Evolutionary conservation across 2,329 filamentous ascomycete species (phyloP).

Genomic region (Alternaria gaisen): DNA sequence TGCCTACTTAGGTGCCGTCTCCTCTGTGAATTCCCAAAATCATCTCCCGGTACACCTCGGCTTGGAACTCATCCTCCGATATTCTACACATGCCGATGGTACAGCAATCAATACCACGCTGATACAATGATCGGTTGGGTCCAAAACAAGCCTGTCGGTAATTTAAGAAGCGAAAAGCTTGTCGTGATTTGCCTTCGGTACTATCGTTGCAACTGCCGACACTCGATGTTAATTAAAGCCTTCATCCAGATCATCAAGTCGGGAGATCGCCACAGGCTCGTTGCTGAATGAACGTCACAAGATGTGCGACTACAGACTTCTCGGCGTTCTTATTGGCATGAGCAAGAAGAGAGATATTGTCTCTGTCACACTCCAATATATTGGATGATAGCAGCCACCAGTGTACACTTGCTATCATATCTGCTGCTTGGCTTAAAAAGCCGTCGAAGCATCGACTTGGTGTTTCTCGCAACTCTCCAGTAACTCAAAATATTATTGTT

Average conservation of each 20-base stretch:
- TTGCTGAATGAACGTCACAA: background rate
- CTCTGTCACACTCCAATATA: background rate
- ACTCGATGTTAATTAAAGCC: conserved; percentile 24
- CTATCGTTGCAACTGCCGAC: conserved; percentile 30
- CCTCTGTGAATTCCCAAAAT: background rate
- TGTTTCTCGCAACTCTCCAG: background rate
- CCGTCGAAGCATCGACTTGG: background rate
- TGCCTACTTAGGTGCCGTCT: background rate
- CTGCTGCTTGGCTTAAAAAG: background rate
- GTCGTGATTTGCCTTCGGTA: conserved; percentile 24
- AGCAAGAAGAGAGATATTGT: background rate
- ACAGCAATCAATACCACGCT: background rate
- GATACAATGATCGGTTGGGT: background rate
- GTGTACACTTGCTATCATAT: too few species aligned
- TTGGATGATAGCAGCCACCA: background rate
- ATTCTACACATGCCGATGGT: background rate
- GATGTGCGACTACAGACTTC: background rate
- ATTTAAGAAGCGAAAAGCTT: conserved; percentile 1
- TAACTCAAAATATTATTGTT: background rate
- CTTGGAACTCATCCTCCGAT: background rate
- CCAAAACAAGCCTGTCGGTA: background rate
- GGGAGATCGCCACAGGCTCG: background rate
- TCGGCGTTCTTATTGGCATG: background rate
- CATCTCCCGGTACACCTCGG: background rate
- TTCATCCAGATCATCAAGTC: conserved; percentile 19